Conservation (phyloP, 2,329 filamentous ascomycete species). For the Didymella sp. region DNA sequence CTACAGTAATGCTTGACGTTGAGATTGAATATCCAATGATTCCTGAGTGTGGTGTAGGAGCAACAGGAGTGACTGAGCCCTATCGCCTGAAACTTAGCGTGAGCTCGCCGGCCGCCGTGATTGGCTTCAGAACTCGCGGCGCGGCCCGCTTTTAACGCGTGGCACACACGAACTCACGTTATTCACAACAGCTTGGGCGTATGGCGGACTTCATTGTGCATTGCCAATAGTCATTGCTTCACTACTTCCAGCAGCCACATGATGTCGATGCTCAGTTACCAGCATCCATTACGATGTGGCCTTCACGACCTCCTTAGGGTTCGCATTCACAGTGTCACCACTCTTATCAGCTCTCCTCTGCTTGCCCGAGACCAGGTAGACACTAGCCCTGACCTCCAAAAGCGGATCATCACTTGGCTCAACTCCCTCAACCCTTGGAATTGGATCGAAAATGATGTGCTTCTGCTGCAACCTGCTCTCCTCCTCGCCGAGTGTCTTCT, state of each 20-base stretch:
- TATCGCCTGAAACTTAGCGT: background rate
- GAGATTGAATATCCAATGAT: background rate
- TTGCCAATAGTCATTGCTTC: background rate
- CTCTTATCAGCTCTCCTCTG: constrained; percentile 56
- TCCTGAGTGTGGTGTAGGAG: background rate
- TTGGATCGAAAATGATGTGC: constrained; percentile 64
- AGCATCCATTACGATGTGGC: background rate
- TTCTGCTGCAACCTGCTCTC: constrained; percentile 57
- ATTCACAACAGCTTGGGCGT: background rate
- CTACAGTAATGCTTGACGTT: background rate
- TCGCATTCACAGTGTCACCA: constrained; percentile 12
- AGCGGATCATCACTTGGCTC: constrained; percentile 63
- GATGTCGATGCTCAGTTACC: no score
- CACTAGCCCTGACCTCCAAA: constrained; percentile 61
- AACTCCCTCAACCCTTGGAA: constrained; percentile 62
- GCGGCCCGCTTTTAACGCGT: background rate
- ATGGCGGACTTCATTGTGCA: no score
- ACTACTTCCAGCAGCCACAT: no score
- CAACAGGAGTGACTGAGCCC: background rate
- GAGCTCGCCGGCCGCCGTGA: background rate
- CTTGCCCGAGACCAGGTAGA: constrained; percentile 64
- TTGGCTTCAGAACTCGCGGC: background rate
- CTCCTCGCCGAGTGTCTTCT: constrained; percentile 50
- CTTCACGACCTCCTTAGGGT: background rate
- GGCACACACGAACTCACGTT: background rate